These are phyloP conservation scores for Botrytis byssoidea DNA, from an alignment of 2,329 filamentous ascomycete genomes.

Conservation along the genomic window DNA sequence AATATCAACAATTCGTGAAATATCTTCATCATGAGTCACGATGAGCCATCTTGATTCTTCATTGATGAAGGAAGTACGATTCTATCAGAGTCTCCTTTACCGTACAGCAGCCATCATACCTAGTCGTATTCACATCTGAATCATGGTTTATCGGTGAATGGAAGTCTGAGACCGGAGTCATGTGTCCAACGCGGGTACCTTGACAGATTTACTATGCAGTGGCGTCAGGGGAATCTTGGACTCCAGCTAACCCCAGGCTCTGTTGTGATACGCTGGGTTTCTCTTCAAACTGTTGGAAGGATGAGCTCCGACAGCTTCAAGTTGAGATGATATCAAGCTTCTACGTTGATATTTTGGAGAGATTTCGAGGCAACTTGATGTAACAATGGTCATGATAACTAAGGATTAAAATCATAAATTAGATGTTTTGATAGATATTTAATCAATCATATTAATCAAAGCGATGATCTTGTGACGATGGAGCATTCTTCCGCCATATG, in stretches of 20 bases:
- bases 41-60: not conserved
- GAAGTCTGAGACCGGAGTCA: conserved; percentile 10
- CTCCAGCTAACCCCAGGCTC: not conserved
- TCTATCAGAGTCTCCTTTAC: not conserved
- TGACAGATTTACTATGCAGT: conserved; percentile 6
- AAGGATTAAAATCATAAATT: too few relatives aligned
- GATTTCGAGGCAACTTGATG: not conserved
- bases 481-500: not conserved
- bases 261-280: conserved; percentile 5
- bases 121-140: not conserved
- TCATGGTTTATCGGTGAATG: not conserved
- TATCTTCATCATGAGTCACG: not conserved
- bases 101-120: not conserved
- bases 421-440: not conserved
- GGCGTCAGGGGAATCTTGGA: conserved; percentile 6
- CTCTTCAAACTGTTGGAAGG: not conserved
- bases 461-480: not conserved
- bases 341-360: not conserved
- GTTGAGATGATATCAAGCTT: not conserved
- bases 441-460: not conserved
- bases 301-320: not conserved
- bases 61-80: not conserved
- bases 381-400: not conserved
- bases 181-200: conserved; percentile 10
- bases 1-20: not conserved